Conservation (phyloP, 176 grass and related monocot genomes). For the Tuctoria greenei region DNA sequence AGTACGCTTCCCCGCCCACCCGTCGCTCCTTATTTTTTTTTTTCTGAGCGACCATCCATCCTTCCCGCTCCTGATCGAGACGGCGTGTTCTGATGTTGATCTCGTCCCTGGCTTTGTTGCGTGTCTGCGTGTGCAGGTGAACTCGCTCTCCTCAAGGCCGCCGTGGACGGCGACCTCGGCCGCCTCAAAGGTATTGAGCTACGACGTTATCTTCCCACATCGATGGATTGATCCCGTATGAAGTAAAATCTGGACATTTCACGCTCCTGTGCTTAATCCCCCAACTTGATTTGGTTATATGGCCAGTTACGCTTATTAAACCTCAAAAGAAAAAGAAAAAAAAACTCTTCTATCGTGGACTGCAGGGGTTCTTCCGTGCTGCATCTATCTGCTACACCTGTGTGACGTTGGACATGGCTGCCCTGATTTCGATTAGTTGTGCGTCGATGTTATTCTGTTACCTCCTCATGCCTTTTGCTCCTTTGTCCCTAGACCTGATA, state of each 20-base stretch:
- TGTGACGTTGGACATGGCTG: neutral
- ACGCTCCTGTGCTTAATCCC: neutral
- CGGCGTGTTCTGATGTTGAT: neutral
- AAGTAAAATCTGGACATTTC: neutral
- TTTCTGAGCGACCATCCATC: too few species aligned
- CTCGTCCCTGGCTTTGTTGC: neutral
- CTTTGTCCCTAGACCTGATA: neutral
- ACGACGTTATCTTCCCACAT: neutral
- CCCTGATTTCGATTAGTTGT: neutral
- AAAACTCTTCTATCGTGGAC: neutral
- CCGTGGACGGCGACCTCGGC: neutral
- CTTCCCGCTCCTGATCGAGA: neutral
- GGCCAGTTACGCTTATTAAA: too few species aligned
- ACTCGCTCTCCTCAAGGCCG: neutral
- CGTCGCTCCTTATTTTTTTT: too few species aligned
- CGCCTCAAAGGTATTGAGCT: constrained; percentile 15
- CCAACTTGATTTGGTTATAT: neutral
- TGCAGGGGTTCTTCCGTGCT: too few species aligned
- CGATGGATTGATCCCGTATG: neutral
- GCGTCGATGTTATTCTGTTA: neutral
- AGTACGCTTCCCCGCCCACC: neutral
- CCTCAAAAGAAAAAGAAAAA: neutral
- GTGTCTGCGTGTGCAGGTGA: neutral
- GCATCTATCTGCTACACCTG: neutral
- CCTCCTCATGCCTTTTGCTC: neutral